Evolutionary conservation across 2,329 filamentous ascomycete genomes (phyloP), one percentile per base, ranked within the genome.

Genomic region (Cercospora sesami): DNA sequence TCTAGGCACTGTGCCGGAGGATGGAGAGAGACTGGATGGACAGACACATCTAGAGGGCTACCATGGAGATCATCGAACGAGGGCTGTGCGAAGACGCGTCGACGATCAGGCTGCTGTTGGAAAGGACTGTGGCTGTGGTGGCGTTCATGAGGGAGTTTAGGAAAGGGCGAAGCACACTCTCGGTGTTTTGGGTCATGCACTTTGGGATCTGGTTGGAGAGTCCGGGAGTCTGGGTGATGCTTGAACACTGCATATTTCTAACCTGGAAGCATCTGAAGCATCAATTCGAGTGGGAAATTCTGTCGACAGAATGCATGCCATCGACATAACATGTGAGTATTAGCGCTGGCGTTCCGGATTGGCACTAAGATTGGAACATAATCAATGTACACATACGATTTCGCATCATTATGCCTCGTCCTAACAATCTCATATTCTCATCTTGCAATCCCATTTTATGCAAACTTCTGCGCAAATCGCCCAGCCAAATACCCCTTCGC

Each of bases 41-140:
- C 81, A 83, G 75, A 81, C 81, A 66, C 81, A 83, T 77, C 55
- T 82, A 55, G 79, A 80, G 48, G 69, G 72, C 28, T 77, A 78
- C 67, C 65, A 67, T 62, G 76, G 76, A 3, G 75, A 77, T 67
- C 75, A 77, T 67, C 71, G 70, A 64, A 73, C 68, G 12, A 60
- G 51, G 58, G 59, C 28, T 18, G 26, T 23, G 26, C 14, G 31
- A 1, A 53, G 33, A 9, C 69, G 60, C 64, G 53, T 63, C 48
- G 73, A 72, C 60, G 64, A 66, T 36, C 60, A 68, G 12, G 39
- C 60, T 31, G 33, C 26, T 14, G 39, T n/a, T 33, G 10, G 31
- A 31, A 63, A 62, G n/a, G 58, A 26, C 21, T 42, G 61, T 28
- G 30, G 10, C 64, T 66, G 61, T 60, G 51, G 64, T 45, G 30